Conservation (phyloP, 495 filamentous ascomycete species). For the Tuber umbilicatum region DNA sequence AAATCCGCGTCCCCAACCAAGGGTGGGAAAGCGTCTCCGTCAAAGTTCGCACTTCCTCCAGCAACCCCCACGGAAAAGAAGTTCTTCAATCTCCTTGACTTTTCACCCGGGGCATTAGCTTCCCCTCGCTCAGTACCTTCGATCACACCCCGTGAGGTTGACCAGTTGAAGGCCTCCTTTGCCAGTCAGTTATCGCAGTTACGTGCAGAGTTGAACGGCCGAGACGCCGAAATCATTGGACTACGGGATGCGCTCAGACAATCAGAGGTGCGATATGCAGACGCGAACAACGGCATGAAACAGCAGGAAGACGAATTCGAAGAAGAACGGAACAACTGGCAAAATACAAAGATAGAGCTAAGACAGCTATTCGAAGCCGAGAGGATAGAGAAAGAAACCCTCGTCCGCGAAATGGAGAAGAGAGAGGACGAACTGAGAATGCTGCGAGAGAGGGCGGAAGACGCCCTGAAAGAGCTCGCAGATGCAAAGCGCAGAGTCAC, state of each 20-base stretch:
- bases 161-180: conserved; percentile 81
- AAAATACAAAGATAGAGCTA: conserved; percentile 76
- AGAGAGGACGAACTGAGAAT: conserved; percentile 54
- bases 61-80: conserved; percentile 48
- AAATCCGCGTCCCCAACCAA: conserved; percentile 37
- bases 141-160: conserved; percentile 84
- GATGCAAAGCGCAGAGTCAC: conserved; percentile 19
- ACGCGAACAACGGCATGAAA: conserved; percentile 26
- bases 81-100: conserved; percentile 70
- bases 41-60: conserved; percentile 43
- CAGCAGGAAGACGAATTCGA: conserved; percentile 60
- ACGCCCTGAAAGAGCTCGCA: conserved; percentile 22
- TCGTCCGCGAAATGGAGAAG: conserved; percentile 70
- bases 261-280: conserved; percentile 54
- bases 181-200: conserved; percentile 84
- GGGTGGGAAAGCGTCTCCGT: conserved; percentile 43
- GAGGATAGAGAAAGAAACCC: conserved; percentile 72
- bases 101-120: conserved; percentile 80
- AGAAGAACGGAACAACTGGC: conserved; percentile 75
- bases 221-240: conserved; percentile 78
- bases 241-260: conserved; percentile 80
- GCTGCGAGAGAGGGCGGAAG: conserved; percentile 22
- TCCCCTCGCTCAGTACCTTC: conserved; percentile 87
- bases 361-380: conserved; percentile 54
- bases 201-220: conserved; percentile 79